Evolutionary conservation across 208 protist genomes (phyloP).

Genomic region (Acanthamoeba triangularis): DNA sequence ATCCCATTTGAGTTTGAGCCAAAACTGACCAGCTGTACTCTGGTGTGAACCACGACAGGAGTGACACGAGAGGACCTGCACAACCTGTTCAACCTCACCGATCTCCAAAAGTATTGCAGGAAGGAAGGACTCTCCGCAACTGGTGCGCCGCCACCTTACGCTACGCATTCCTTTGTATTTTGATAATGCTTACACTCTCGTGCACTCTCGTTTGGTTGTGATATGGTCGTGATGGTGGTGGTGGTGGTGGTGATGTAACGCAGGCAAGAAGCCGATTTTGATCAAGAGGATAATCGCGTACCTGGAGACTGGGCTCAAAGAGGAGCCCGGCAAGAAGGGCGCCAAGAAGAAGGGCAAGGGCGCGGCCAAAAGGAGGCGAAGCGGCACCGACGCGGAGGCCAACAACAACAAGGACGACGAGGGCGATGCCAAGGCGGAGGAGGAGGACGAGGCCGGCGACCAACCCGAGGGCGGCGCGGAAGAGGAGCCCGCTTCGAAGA

Average conservation of each 20-base stretch:
- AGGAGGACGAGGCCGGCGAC: not conserved
- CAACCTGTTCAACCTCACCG: slow-evolving; percentile 52
- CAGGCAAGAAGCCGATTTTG: slow-evolving; percentile 72
- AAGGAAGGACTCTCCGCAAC: not conserved
- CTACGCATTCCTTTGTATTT: not conserved
- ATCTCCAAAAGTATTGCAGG: slow-evolving; percentile 72
- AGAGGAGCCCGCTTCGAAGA: not conserved
- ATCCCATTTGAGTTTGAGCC: too few relatives aligned
- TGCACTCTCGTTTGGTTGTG: not conserved
- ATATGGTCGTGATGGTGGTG: not conserved
- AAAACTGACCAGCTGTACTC: too few relatives aligned
- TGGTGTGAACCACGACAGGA: too few relatives aligned
- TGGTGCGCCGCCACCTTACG: not conserved
- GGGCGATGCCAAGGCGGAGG: not conserved
- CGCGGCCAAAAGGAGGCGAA: not conserved
- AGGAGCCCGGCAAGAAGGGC: slow-evolving; percentile 58
- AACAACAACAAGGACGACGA: not conserved
- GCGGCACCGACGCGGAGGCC: not conserved
- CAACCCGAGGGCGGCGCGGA: not conserved
- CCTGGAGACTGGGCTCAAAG: slow-evolving; percentile 62
- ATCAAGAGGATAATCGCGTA: slow-evolving; percentile 67
- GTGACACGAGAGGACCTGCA: slow-evolving; percentile 66
- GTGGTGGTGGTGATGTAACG: not conserved
- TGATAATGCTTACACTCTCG: not conserved
- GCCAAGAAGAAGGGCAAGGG: slow-evolving; percentile 72